Conservation (phyloP, 2,329 filamentous ascomycete species). For the Neofusicoccum laricinum region DNA sequence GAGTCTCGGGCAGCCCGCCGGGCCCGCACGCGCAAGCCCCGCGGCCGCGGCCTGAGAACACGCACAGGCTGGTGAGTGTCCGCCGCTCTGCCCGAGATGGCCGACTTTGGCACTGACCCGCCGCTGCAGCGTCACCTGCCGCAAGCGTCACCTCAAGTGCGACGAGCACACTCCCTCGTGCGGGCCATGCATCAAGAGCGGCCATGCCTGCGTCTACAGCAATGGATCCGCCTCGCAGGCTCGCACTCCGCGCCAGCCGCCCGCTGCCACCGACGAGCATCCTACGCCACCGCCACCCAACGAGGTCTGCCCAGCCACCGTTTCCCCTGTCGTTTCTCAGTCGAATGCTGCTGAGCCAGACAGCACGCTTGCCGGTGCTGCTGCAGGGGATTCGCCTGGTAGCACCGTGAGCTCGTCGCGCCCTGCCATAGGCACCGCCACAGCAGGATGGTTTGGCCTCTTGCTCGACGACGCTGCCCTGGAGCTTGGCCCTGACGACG, state of each 20-base stretch:
- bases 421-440: background rate
- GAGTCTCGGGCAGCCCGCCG: background rate
- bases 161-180: constrained; percentile 47
- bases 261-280: background rate
- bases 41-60: constrained; percentile 43
- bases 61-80: constrained; percentile 41
- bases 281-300: background rate
- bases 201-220: constrained; percentile 40
- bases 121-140: constrained; percentile 41
- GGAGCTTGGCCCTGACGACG: background rate
- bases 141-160: constrained; percentile 50
- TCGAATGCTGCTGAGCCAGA: background rate
- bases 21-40: constrained; percentile 32
- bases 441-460: constrained; percentile 14
- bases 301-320: background rate
- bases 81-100: background rate
- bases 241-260: background rate
- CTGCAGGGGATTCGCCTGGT: background rate
- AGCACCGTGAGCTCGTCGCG: constrained; percentile 6
- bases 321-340: background rate
- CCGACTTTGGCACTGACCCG: background rate
- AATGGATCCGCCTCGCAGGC: background rate
- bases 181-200: constrained; percentile 43
- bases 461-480: constrained; percentile 14
- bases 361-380: background rate